Evolutionary conservation across 2,329 filamentous ascomycete genomes (phyloP), one percentile per base, ranked within the genome.

Genomic region (Dactylella cylindrospora): DNA sequence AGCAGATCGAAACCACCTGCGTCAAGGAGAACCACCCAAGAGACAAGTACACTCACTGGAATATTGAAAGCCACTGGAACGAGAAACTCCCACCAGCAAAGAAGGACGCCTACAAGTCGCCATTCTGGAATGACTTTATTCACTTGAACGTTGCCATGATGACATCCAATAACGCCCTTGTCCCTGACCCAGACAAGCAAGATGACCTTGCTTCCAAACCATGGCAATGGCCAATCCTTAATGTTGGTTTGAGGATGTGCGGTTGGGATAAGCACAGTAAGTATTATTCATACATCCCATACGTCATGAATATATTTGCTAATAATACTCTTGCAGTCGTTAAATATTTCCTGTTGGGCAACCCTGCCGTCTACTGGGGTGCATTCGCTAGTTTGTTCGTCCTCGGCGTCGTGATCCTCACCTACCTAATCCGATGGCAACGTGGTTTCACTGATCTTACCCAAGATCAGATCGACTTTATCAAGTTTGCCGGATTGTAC

Each of bases 121-220:
- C 94, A 2, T 98, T 98, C 80, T 79, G 95, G 71, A 90, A 95
- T 72, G 93, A 98, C 74, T 98, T 98, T 70, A 85, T 98, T 66
- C 93, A 98, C 73, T 78, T 97, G 64, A 98, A 98, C 72, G 93
- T 98, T 65, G 93, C 93, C 65, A 98, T 98, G 93, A 96, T 97
- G 91, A 98, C 93, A 2, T 97, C 93, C 31, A 98, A 98, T 80
- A 98, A 98, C 71, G 93, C 93, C 19, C 83, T 98, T 38, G 89
- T 98, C 15, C 93, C 93, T 3, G 93, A 98, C 71, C 91, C 93
- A 3, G 93, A 98, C 74, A 98, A 98, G 81, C 93, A 98, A 74
- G 93, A 98, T 70, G 93, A 98, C 71, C 82, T 98, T 40, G 93
- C 93, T 25, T 98, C 93, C 10, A 80, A 90, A 67, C 96, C 90